Conservation (phyloP, 139 green algal species). For the Diplosphaera chodatii region DNA sequence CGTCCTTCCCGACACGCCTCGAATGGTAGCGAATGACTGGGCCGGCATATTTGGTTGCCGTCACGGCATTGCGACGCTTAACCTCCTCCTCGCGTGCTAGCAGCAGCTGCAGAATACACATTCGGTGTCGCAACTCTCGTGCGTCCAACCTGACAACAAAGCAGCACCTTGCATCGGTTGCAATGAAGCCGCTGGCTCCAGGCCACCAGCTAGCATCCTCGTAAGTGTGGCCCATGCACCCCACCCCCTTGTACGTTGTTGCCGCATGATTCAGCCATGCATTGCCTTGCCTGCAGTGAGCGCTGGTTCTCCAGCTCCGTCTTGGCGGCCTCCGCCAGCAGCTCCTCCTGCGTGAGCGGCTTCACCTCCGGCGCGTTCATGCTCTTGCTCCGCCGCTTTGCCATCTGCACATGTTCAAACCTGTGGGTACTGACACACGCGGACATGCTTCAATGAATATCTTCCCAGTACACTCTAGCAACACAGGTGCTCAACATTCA, state of each 20-base stretch:
- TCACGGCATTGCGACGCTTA: slow-evolving; percentile 40
- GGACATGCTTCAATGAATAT: neutral
- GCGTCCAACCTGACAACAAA: too few relatives aligned
- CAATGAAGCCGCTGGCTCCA: too few relatives aligned
- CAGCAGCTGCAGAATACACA: slow-evolving; percentile 29
- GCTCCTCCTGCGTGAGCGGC: slow-evolving; percentile 68
- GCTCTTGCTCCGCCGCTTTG: neutral
- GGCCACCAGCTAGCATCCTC: too few relatives aligned
- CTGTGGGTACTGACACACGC: too few relatives aligned
- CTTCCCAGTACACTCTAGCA: too few relatives aligned
- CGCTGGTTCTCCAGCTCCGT: slow-evolving; percentile 77
- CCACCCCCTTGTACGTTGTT: too few relatives aligned
- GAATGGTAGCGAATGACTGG: slow-evolving; percentile 49
- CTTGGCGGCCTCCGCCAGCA: slow-evolving; percentile 77
- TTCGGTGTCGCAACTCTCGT: too few relatives aligned
- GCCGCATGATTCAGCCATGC: neutral
- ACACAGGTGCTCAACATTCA: too few relatives aligned
- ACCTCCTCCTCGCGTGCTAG: slow-evolving; percentile 50
- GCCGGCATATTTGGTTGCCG: slow-evolving; percentile 40
- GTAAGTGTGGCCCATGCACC: too few relatives aligned
- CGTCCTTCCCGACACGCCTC: neutral
- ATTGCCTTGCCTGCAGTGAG: slow-evolving; percentile 41
- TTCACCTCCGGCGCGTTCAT: neutral
- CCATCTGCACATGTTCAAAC: neutral
- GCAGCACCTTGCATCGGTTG: too few relatives aligned